Conservation (phyloP, 768 basidiomycete genomes). For the Podaxis sp. region DNA sequence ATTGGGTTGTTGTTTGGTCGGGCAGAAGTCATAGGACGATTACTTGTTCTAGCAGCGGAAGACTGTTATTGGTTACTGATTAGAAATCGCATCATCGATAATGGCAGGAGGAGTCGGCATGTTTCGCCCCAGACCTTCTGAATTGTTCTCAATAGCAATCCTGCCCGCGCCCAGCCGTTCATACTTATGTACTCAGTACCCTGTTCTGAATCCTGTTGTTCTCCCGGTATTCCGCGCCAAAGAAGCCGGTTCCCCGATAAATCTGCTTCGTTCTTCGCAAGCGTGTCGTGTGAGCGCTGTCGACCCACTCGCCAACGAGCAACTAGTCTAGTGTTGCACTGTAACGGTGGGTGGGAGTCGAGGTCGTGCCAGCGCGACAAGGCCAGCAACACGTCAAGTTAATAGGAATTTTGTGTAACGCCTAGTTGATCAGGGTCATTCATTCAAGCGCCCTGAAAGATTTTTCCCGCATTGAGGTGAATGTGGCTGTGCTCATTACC, state of each 20-base stretch:
- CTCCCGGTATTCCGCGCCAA: neutral
- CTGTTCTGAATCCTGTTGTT: neutral
- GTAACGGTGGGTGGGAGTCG: neutral
- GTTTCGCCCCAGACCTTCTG: neutral
- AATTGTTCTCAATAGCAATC: neutral
- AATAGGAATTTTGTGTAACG: neutral
- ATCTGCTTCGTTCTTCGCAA: neutral
- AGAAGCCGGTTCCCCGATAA: conserved; percentile 1
- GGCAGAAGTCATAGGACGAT: conserved; percentile 32
- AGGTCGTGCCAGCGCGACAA: neutral
- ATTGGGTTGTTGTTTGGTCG: conserved; percentile 37
- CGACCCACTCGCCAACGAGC: neutral
- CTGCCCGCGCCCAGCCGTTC: conserved; percentile 2
- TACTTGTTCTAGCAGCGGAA: conserved; percentile 11
- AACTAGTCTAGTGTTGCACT: conserved; percentile 17
- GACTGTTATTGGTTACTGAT: conserved; percentile 15
- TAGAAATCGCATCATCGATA: conserved; percentile 20
- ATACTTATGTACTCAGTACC: neutral
- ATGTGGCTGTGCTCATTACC: conserved; percentile 9
- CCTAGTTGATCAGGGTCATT: neutral
- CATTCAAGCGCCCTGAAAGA: neutral
- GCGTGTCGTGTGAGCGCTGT: conserved; percentile 3
- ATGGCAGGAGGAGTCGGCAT: neutral
- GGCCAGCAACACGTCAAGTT: neutral
- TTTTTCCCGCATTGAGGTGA: neutral